These are phyloP conservation scores for Heterobasidion occidentale DNA, from an alignment of 1,284 basidiomycete genomes.

Conservation along the genomic window DNA sequence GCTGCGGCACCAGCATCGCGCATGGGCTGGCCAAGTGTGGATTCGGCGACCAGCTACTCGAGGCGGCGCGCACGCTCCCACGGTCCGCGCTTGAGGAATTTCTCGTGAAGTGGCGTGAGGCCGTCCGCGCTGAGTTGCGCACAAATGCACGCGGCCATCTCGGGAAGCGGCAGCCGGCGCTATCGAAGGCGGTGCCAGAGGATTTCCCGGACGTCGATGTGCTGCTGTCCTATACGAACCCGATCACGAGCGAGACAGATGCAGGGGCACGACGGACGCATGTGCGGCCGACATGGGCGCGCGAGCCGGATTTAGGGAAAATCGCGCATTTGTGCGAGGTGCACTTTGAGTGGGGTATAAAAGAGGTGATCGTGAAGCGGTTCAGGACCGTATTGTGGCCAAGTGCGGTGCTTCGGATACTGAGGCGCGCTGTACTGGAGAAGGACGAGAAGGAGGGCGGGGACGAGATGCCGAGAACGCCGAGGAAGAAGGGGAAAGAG, in stretches of 20 bases:
- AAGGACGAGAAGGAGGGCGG: background rate
- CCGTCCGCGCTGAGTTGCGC: slow-evolving; percentile 48
- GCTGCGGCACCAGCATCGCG: slow-evolving; percentile 57
- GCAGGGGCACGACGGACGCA: slow-evolving; percentile 26
- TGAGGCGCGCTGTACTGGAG: slow-evolving; percentile 28
- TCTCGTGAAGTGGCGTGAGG: slow-evolving; percentile 55
- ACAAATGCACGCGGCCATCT: slow-evolving; percentile 26
- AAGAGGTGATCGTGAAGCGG: slow-evolving; percentile 68
- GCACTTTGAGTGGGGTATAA: slow-evolving; percentile 87
- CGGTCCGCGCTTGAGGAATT: slow-evolving; percentile 42
- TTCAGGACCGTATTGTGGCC: slow-evolving; percentile 75
- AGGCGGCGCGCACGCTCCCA: slow-evolving; percentile 46
- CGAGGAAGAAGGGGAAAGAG: background rate
- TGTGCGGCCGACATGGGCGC: slow-evolving; percentile 36
- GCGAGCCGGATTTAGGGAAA: slow-evolving; percentile 64
- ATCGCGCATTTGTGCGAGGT: slow-evolving; percentile 75
- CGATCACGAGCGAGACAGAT: slow-evolving; percentile 62
- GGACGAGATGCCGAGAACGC: background rate
- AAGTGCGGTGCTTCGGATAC: slow-evolving; percentile 52
- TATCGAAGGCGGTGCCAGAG: slow-evolving; percentile 54
- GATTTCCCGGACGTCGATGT: slow-evolving; percentile 63
- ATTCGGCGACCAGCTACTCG: slow-evolving; percentile 60
- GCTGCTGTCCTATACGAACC: slow-evolving; percentile 68
- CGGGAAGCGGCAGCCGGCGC: slow-evolving; percentile 51
- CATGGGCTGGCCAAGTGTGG: slow-evolving; percentile 66